phyloP scores from a whole-genome alignment of 495 filamentous ascomycete species.

The Entonaema liquescens region DNA sequence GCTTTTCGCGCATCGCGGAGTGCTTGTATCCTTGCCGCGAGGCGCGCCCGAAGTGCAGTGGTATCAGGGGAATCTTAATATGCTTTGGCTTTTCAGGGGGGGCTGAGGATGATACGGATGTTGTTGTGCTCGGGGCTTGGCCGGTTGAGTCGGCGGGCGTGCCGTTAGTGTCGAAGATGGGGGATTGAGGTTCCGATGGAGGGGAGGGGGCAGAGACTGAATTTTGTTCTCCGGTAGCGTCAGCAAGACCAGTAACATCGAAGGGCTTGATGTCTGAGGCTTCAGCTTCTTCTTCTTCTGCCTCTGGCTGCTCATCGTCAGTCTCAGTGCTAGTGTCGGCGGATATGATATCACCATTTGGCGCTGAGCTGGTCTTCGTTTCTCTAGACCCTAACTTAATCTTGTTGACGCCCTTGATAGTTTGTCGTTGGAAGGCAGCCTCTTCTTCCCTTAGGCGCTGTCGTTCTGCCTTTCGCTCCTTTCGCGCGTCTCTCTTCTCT shows the following conservation, averaged over 20 bases:
- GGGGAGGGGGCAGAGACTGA: conserved; percentile 56
- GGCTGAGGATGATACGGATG: conserved; percentile 75
- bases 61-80: conserved; percentile 68
- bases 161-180: conserved; percentile 68
- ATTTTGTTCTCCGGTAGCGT: conserved; percentile 51
- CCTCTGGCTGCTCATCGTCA: conserved; percentile 46
- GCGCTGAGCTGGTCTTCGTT: conserved; percentile 22
- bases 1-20: conserved; percentile 85
- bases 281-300: conserved; percentile 46
- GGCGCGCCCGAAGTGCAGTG: conserved; percentile 73
- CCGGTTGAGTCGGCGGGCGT: conserved; percentile 48
- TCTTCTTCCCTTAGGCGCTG: conserved; percentile 50
- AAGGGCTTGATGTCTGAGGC: conserved; percentile 52
- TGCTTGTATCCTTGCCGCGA: conserved; percentile 81
- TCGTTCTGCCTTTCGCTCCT: conserved; percentile 46
- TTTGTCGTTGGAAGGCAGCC: conserved; percentile 49
- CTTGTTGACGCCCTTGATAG: conserved; percentile 48
- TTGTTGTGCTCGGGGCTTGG: conserved; percentile 68
- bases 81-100: conserved; percentile 65
- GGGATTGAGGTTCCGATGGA: conserved; percentile 67
- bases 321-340: conserved; percentile 48
- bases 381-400: conserved; percentile 43
- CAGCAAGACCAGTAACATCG: conserved; percentile 55
- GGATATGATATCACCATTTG: conserved; percentile 37
- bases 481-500: conserved; percentile 50